Conservation (phyloP, 306 rosid genomes). For the Lagenaria siceraria region DNA sequence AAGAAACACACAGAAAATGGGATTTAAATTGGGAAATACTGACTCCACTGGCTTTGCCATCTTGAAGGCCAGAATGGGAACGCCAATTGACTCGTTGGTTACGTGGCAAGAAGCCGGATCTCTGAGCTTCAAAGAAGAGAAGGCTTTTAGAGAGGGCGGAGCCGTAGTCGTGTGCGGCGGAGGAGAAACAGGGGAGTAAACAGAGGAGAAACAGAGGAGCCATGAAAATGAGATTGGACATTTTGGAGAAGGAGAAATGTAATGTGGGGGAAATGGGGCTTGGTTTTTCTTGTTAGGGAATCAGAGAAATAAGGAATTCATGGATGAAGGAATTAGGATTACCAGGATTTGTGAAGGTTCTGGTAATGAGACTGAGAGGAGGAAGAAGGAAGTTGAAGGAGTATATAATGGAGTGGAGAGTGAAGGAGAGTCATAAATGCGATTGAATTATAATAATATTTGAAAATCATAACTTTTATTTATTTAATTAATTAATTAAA, state of each 20-base stretch:
- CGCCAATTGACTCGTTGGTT: slow-evolving; percentile 93
- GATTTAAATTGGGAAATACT: neutral
- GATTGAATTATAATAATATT: neutral
- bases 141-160: slow-evolving; percentile 79
- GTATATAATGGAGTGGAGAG: slow-evolving; percentile 10
- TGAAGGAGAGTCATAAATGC: slow-evolving; percentile 1
- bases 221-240: slow-evolving; percentile 33
- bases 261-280: neutral
- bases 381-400: neutral
- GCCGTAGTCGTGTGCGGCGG: slow-evolving; percentile 69
- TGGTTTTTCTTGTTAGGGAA: neutral
- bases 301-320: neutral
- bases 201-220: slow-evolving; percentile 26
- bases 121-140: slow-evolving; percentile 94
- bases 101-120: slow-evolving; percentile 75
- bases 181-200: slow-evolving; percentile 17
- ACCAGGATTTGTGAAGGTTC: neutral
- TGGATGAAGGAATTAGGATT: neutral
- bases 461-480: neutral
- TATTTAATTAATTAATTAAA: neutral
- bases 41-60: slow-evolving; percentile 89
- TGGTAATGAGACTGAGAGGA: neutral
- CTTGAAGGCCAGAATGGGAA: slow-evolving; percentile 67
- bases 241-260: neutral
- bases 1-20: neutral